Evolutionary conservation across 2,329 filamentous ascomycete species (phyloP), one percentile per base, ranked within the genome.

Genomic region (Colletotrichum spaethianum): DNA sequence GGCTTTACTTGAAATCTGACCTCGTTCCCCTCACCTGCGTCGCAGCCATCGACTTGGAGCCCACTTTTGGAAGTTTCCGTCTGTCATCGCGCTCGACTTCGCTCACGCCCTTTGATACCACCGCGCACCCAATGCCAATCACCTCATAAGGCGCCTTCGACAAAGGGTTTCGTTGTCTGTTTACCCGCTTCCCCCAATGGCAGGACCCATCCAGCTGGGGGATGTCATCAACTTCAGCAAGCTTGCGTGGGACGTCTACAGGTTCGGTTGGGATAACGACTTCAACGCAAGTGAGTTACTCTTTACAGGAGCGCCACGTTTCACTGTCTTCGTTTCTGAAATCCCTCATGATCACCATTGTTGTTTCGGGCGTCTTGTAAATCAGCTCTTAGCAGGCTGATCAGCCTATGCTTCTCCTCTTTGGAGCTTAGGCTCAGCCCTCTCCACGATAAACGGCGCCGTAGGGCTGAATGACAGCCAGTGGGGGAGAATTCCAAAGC

Each of bases 191-290:
- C 56, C 33, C 59, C 33, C 63, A 62, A 74, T 73, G 71, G 67
- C 70, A 28, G 70, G 65, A 20, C 46, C 65, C 28, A 60, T 79
- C 38, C 78, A 80, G 66, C 61, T 77, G 59, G 80, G 80, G 68
- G 80, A 81, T 66, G 52, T 81, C 44, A 73, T 81, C 73, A 80
- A 74, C 68, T 76, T 81, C 59, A 78, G 76, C 67, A 75, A 74
- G 59, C 60, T 81, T 59, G 79, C 79, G 52, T 81, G 80, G 80
- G 76, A 81, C 20, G 69, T 81, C 14, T 81, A 80, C 62, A 75
- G 68, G 16, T 77, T 75, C 38, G 80, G 80, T 44, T 81, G 80
- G 79, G 74, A 74, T 20, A 77, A 80, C 12, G 80, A 81, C 64
- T 73, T 74, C 61, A 80, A 78, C 74, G 80, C 79, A 73, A 78